Base-by-base conservation (phyloP, 306 rosid genomes). In the Cicer pinnatifidum region DNA sequence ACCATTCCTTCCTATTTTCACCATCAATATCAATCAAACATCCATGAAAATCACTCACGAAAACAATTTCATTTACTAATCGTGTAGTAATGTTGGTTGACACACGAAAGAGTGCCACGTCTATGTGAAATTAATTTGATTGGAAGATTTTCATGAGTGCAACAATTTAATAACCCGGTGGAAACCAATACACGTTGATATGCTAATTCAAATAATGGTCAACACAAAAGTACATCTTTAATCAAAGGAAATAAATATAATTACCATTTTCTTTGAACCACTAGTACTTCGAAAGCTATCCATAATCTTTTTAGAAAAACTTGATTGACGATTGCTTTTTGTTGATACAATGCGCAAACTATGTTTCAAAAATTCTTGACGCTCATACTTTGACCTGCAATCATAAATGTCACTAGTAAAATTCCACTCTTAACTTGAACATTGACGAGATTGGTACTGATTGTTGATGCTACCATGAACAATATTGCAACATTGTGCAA, bases 311-410 rank as follows among this genome's bases (percentile, higher is more conserved):
- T 76, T 62, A 72, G 96, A 80, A 67, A 85, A 82, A 80, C 77
- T 91, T 60, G 91, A 12, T 74, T 57, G 78, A n/a, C 59, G 69
- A 67, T 82, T 75, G 77, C 51, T 41, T 81, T 78, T 84, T 62
- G 57, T 66, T 9, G 84, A 90, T 69, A 76, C 67, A 69, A 94
- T 94, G 72, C 99, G 92, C 90, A 94, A 81, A 84, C 91, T 86
- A 46, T 94, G 91, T 82, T 94, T 94, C 87, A 94, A 82, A 84
- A 94, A 94, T 58, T 77, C 91, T 81, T 94, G 99, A 73, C 38
- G 81, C 82, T 91, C 99, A 76, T 94, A 94, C 82, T 94, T 94
- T 41, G 87, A 83, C 85, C 99, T 94, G 81, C 75, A 81, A 13
- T 53, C 75, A 70, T 76, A 48, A 78, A 61, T 54, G 69, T 9